A percentile compares a stretch with the other conserved stretches of the same genome.
These are phyloP conservation scores for Pyracantha coccinea DNA, from an alignment of 331 rosid genomes.

Conservation along the genomic window DNA sequence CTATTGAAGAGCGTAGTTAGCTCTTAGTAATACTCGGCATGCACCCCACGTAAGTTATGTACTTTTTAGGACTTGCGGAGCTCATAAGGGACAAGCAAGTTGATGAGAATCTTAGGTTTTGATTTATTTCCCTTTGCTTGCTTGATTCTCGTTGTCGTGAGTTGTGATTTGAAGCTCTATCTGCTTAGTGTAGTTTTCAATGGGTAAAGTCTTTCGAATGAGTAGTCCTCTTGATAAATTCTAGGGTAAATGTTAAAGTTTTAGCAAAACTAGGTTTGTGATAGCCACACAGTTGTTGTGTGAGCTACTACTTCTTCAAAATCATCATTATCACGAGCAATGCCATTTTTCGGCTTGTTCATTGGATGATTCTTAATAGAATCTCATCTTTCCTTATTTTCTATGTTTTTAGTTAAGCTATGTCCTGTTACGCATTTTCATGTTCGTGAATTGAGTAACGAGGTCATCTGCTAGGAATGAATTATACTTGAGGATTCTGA, in stretches of 20 bases:
- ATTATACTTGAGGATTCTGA: not conserved
- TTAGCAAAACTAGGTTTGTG: not conserved
- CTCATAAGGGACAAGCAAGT: conserved; percentile 75
- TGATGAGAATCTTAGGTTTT: conserved; percentile 85
- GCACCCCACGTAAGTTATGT: too few species aligned
- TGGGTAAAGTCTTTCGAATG: not conserved
- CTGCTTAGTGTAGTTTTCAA: not conserved
- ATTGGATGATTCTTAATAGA: not conserved
- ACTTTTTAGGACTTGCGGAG: conserved; percentile 35
- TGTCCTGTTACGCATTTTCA: not conserved
- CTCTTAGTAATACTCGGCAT: too few species aligned
- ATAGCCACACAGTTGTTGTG: not conserved
- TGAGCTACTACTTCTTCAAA: not conserved
- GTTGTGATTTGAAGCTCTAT: not conserved
- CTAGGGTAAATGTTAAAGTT: not conserved
- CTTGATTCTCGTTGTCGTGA: not conserved
- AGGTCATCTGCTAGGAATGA: not conserved
- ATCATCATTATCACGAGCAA: not conserved
- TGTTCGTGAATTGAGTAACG: not conserved
- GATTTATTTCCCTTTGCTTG: not conserved
- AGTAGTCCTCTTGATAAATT: not conserved
- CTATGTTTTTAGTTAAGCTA: not conserved
- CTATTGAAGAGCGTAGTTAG: too few species aligned
- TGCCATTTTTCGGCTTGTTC: not conserved
- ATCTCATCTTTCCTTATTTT: not conserved